Base-by-base conservation (phyloP, 2,329 filamentous ascomycete genomes). In the Neofusicoccum umdonicola region DNA sequence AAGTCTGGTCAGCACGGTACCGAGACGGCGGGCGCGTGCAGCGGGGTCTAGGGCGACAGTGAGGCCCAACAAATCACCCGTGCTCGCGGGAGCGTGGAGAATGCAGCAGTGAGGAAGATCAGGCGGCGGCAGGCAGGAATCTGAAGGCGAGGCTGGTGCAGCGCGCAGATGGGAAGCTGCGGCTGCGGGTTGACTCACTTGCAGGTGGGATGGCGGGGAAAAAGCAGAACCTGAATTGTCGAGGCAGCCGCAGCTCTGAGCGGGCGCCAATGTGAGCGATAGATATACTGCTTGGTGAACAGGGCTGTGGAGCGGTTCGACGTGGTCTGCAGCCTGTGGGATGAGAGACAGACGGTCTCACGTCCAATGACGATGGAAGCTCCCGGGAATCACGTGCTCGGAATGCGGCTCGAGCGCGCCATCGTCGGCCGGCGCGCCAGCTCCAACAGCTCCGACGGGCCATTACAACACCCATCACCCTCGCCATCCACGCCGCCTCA, bases 401-500 rank as follows among this genome's bases (percentile, higher is more conserved):
- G 8, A 12, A 37, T 41, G 52, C 19, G 41, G 37, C 60, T 52
- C 48, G 60, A 44, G 56, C 42, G n/a, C 39, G 17, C 22, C 45
- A 31, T 34, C 6, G 44, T 19, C 15, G 13, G 45, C 35, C 47
- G 48, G 35, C 60, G 60, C 39, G 41, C 27, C 50, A 52, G 60
- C 48, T 54, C 39, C 60, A 63, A 51, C 50, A 56, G 50, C 61
- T 52, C 57, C 57, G 37, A 37, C 41, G 11, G 9, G 69, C 69
- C 67, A 68, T 69, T 63, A 65, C 63, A 67, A 67, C 70, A 69
- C 8, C 67, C 71, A 71, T 69, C 71, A 66, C 69, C 71, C 70
- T 71, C 68, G 72, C 74, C 72, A 74, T 73, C 68, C 54, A 65
- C 67, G 47, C 34, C 35, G 35, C 22, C 35, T 13, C 41, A 35